Evolutionary conservation across 1,284 basidiomycete species (phyloP).

Genomic region (Pterulicium gracile): DNA sequence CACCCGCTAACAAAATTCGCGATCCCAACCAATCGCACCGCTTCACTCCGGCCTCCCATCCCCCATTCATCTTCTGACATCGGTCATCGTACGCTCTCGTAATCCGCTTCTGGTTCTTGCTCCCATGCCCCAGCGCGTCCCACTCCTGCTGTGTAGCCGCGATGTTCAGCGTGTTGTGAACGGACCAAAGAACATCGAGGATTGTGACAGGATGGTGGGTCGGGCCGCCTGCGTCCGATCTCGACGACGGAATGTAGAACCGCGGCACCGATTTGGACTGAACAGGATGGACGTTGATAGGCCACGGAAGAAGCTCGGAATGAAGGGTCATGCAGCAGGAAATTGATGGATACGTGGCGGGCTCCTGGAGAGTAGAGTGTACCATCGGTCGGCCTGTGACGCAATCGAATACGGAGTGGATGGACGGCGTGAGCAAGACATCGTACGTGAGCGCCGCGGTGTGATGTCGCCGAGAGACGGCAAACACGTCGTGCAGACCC

Average conservation of each 20-base stretch:
- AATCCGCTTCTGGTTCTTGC: neutral
- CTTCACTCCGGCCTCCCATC: conserved; percentile 1
- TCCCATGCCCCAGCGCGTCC: conserved; percentile 1
- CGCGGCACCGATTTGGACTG: neutral
- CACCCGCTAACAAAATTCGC: neutral
- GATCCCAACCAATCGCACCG: neutral
- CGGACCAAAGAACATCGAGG: neutral
- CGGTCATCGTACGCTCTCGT: conserved; percentile 2
- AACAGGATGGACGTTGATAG: neutral
- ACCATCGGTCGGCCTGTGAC: neutral
- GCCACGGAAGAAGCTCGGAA: conserved; percentile 2
- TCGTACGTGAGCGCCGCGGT: neutral
- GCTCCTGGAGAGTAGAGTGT: neutral
- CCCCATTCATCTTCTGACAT: neutral
- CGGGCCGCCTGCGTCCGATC: neutral
- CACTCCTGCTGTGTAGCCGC: conserved; percentile 1
- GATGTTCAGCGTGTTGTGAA: neutral
- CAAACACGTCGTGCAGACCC: neutral
- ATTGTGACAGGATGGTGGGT: conserved; percentile 1
- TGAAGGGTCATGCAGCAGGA: neutral
- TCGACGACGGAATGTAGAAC: neutral
- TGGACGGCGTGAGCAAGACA: neutral
- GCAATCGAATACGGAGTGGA: neutral
- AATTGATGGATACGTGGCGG: neutral
- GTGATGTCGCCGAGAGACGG: neutral